Conservation (phyloP, 1,284 basidiomycete species). For the Leccinum fallax region DNA sequence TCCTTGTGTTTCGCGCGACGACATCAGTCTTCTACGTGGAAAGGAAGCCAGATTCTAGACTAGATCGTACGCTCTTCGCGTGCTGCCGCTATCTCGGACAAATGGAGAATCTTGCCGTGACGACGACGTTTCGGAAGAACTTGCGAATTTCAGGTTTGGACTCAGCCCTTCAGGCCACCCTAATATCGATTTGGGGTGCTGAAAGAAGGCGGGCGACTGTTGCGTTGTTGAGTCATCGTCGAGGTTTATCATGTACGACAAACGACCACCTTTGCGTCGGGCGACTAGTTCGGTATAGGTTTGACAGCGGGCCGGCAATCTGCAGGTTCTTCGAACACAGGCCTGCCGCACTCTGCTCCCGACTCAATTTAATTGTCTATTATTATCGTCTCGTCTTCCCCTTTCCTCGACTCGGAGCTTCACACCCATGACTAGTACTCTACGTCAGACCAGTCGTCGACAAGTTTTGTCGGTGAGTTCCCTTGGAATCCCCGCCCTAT, state of each 20-base stretch:
- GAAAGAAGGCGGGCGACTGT: too few relatives aligned
- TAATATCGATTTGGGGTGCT: neutral
- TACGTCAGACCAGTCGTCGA: neutral
- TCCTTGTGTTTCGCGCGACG: neutral
- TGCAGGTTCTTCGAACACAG: too few relatives aligned
- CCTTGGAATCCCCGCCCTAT: neutral
- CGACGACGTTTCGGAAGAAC: neutral
- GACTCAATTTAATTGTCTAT: neutral
- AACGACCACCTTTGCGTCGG: too few relatives aligned
- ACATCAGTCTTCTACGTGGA: neutral
- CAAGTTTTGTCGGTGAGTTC: neutral
- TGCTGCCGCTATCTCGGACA: neutral
- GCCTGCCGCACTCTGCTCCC: neutral
- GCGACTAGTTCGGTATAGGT: too few relatives aligned
- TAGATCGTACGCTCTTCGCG: neutral
- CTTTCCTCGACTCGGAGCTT: neutral
- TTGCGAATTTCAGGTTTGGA: neutral
- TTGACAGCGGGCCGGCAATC: too few relatives aligned
- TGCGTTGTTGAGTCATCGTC: too few relatives aligned
- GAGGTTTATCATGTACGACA: too few relatives aligned
- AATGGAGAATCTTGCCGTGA: neutral
- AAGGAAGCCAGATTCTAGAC: neutral
- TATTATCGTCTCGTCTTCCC: neutral
- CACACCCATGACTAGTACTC: too few relatives aligned
- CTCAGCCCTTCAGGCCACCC: neutral